These are phyloP conservation scores for Peronospora belbahrii DNA, from an alignment of 352 stramenopile species.

Conservation along the genomic window DNA sequence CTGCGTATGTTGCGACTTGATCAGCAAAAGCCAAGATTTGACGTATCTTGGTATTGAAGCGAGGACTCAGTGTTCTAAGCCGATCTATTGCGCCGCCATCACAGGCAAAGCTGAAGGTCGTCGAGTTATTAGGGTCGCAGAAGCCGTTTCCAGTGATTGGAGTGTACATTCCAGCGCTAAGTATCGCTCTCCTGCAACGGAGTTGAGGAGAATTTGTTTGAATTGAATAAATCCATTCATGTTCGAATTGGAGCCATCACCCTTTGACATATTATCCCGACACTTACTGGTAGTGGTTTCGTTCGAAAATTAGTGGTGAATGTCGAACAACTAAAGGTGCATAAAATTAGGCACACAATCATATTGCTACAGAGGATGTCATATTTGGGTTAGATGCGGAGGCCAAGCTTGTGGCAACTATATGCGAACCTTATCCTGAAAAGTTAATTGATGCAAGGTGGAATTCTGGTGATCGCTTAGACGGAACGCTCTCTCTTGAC, in stretches of 20 bases:
- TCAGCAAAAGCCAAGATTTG: constrained; percentile 19
- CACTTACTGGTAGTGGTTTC: constrained; percentile 29
- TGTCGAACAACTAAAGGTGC: constrained; percentile 10
- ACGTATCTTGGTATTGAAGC: constrained; percentile 11
- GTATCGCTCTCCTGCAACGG: constrained; percentile 39
- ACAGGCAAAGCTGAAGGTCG: constrained; percentile 4
- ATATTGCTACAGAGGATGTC: constrained; percentile 39
- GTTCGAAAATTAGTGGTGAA: constrained; percentile 60
- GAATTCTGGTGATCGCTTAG: constrained; percentile 25
- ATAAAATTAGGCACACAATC: constrained; percentile 1
- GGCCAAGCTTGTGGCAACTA: constrained; percentile 62
- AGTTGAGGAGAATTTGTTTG: constrained; percentile 38
- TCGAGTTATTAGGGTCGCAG: neutral
- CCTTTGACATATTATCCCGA: constrained; percentile 19
- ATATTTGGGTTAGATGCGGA: constrained; percentile 60
- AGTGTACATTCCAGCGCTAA: constrained; percentile 16
- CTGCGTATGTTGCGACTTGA: too few relatives aligned
- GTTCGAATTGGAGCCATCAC: constrained; percentile 43
- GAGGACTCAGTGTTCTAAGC: constrained; percentile 8
- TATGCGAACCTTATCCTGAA: constrained; percentile 62
- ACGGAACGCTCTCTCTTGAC: constrained; percentile 55
- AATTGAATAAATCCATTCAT: constrained; percentile 34
- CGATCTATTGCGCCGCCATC: constrained; percentile 2
- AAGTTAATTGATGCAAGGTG: constrained; percentile 57
- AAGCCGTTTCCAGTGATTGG: neutral